Evolutionary conservation across 805 yeast genomes (phyloP).

Genomic region (Candida incommunis): DNA sequence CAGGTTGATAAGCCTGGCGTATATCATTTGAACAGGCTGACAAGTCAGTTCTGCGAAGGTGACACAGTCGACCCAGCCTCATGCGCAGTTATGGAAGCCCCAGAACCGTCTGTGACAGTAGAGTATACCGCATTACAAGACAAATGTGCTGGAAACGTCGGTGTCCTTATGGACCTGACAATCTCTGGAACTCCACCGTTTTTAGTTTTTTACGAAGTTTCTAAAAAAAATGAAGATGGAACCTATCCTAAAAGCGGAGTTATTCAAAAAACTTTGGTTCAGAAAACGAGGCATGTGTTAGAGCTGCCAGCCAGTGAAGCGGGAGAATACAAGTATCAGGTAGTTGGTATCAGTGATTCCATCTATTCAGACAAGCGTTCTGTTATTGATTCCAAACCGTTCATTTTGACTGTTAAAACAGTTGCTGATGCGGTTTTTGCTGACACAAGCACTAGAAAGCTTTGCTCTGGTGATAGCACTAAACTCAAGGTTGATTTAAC

Average conservation of each 20-base stretch:
- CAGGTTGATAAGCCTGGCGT: constrained; percentile 41
- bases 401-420: constrained; percentile 20
- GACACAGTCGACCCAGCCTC: constrained; percentile 40
- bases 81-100: constrained; percentile 42
- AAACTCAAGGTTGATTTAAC: constrained; percentile 43
- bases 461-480: constrained; percentile 36
- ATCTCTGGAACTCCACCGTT: constrained; percentile 77
- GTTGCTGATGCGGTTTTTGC: constrained; percentile 27
- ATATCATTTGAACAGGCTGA: constrained; percentile 40
- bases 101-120: constrained; percentile 34
- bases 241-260: constrained; percentile 19
- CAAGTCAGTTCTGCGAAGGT: constrained; percentile 56
- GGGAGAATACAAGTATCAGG: constrained; percentile 68
- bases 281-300: constrained; percentile 36
- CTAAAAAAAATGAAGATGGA: constrained; percentile 19
- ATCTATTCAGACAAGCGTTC: constrained; percentile 30
- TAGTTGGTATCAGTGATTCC: constrained; percentile 49
- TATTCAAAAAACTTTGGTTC: constrained; percentile 6
- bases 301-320: constrained; percentile 65
- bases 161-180: constrained; percentile 56
- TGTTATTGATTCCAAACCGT: constrained; percentile 11
- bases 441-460: constrained; percentile 12
- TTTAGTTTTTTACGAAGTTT: constrained; percentile 43
- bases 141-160: constrained; percentile 85
- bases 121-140: constrained; percentile 50